A percentile compares a stretch with the other conserved stretches of the same genome.
phyloP scores from a whole-genome alignment of 2,329 filamentous ascomycete genomes.

The Colletotrichum sp. region DNA sequence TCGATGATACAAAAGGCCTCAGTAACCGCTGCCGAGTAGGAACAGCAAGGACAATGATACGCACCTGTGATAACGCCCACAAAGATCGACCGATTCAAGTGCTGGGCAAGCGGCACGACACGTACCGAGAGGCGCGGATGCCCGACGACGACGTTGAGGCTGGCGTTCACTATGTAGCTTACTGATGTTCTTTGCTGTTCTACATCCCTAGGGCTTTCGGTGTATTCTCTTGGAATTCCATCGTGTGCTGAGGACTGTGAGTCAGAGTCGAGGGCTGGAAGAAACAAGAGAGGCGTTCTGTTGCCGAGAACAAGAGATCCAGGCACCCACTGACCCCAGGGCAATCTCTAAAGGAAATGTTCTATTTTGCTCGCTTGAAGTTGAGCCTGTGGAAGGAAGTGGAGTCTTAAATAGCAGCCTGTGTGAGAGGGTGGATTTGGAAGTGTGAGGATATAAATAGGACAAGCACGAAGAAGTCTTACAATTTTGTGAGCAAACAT shows the following conservation, averaged over 20 bases:
- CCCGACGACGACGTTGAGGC: rapidly evolving
- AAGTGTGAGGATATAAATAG: neutral
- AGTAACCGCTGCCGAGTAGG: neutral
- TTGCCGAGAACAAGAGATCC: neutral
- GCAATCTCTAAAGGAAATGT: neutral
- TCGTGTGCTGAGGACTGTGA: neutral
- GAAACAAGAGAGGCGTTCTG: neutral
- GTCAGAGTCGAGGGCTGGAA: neutral
- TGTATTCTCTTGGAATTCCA: neutral
- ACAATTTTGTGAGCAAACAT: neutral
- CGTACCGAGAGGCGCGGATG: rapidly evolving
- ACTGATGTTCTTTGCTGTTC: neutral
- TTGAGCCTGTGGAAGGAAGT: neutral
- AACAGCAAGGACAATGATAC: neutral
- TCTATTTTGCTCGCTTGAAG: neutral
- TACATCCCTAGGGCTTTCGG: rapidly evolving
- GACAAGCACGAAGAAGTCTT: neutral
- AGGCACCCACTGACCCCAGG: neutral
- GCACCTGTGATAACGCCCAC: rapidly evolving
- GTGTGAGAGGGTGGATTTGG: neutral
- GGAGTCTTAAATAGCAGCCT: neutral
- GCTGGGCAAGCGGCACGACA: neutral
- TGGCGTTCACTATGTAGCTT: rapidly evolving
- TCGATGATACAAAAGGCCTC: neutral
- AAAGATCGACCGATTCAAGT: neutral